These are phyloP conservation scores for Axilococcus clingmanii DNA, from an alignment of 139 green algal species.

Conservation along the genomic window DNA sequence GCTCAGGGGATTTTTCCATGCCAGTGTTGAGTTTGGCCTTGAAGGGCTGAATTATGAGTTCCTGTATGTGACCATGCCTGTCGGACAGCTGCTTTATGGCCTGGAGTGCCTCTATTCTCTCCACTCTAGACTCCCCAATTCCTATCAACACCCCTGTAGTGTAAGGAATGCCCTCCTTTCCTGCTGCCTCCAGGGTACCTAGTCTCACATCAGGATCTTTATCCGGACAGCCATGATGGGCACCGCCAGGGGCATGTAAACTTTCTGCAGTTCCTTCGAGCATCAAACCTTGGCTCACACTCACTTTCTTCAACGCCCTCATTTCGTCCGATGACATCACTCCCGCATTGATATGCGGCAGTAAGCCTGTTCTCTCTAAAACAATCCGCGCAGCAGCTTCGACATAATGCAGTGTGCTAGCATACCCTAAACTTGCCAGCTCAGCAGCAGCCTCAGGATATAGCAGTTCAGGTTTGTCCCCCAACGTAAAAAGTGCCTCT, in stretches of 20 bases:
- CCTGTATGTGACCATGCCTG: constrained; percentile 52
- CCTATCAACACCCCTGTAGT: constrained; percentile 77
- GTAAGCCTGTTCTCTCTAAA: constrained; percentile 49
- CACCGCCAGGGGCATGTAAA: constrained; percentile 29
- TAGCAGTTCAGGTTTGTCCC: constrained; percentile 74
- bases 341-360: constrained; percentile 81
- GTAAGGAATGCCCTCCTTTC: constrained; percentile 55
- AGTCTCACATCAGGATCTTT: constrained; percentile 35
- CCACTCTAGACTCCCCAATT: constrained; percentile 64
- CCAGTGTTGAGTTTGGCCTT: constrained; percentile 54
- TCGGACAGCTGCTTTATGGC: constrained; percentile 39
- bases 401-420: constrained; percentile 69
- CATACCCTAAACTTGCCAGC: constrained; percentile 52
- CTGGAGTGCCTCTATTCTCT: constrained; percentile 52
- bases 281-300: constrained; percentile 78
- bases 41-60: constrained; percentile 90
- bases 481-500: constrained; percentile 84
- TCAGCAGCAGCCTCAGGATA: constrained; percentile 59
- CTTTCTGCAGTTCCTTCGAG: constrained; percentile 54
- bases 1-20: constrained; percentile 50
- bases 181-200: constrained; percentile 36
- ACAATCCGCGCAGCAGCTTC: constrained; percentile 36
- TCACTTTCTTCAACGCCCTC: constrained; percentile 29
- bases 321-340: constrained; percentile 17
- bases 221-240: constrained; percentile 72